Conservation (phyloP, 768 basidiomycete species). For the Pulveroboletus sp. region DNA sequence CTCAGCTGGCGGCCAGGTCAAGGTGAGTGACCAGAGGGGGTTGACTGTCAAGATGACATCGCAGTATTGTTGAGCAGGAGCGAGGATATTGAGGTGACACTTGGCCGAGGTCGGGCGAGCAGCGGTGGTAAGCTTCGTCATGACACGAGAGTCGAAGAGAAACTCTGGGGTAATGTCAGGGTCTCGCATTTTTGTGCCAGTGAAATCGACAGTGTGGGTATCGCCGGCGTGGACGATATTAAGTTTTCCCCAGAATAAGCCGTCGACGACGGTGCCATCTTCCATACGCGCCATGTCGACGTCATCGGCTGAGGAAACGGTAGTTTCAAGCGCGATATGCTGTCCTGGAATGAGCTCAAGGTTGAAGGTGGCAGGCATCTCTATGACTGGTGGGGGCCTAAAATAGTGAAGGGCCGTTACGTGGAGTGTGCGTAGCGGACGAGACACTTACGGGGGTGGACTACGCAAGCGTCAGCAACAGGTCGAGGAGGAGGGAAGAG, state of each 20-base stretch:
- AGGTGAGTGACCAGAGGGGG: constrained; percentile 66
- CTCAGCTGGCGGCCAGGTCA: constrained; percentile 79
- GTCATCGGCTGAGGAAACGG: constrained; percentile 70
- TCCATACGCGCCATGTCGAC: constrained; percentile 91
- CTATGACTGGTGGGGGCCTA: constrained; percentile 67
- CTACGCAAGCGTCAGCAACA: constrained; percentile 25
- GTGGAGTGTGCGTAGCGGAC: constrained; percentile 11
- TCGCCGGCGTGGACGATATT: constrained; percentile 76
- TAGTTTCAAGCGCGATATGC: constrained; percentile 74
- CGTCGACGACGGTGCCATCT: constrained; percentile 81
- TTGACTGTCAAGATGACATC: constrained; percentile 73
- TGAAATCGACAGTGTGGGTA: constrained; percentile 77
- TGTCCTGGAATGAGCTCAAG: constrained; percentile 78
- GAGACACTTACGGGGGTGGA: constrained; percentile 45
- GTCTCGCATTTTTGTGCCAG: constrained; percentile 65
- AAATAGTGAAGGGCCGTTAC: constrained; percentile 1
- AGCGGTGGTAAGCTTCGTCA: constrained; percentile 71
- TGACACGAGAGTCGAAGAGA: constrained; percentile 70
- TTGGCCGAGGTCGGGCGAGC: constrained; percentile 71
- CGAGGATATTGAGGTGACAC: constrained; percentile 69
- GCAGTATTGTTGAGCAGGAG: constrained; percentile 72
- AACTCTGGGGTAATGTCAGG: constrained; percentile 64
- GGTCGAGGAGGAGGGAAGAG: background rate
- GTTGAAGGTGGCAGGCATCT: constrained; percentile 84
- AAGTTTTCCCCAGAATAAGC: constrained; percentile 85